Evolutionary conservation across 179 eudicot species (phyloP), one percentile per base, ranked within the genome.

Genomic region (Carnegiea gigantea): DNA sequence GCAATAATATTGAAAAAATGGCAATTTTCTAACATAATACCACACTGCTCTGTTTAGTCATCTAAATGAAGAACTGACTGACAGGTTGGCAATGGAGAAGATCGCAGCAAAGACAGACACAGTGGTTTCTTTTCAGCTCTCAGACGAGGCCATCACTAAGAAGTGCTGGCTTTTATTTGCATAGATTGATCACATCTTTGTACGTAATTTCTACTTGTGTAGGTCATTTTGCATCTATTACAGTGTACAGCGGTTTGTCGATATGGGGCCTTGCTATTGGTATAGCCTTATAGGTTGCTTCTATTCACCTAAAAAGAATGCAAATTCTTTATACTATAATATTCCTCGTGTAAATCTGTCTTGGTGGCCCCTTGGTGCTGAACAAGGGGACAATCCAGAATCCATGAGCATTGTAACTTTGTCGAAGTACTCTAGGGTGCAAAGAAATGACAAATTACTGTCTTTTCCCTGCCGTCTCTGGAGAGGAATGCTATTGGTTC

Each of bases 1-100:
- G 43, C 21, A 8, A 30, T 70, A 13, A 18, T 70, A 36, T 30
- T 28, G 73, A 70, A 62, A 18, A 5, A 62, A 4, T 70, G 73
- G 21, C 43, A n/a, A 26, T 24, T 26, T 67, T 17, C 11, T 36
- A 5, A 36, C 21, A 18, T 15, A 17, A 15, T 68, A 5, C 40
- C 23, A 33, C 73, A 13, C 36, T 36, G 17, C 43, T 30, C 23
- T 70, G 46, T 18, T 70, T 8, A 64, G n/a, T 33, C 24, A 43
- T 73, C 40, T 33, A 21, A 78, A 23, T 46, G 49, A 65, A 44
- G 18, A 7, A 43, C 24, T 30, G 12, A 21, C 23, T 44, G 72
- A 81, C 91, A 94, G 98, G 98, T 92, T 83, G 92, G 83, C 75
- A 93, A 85, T 44, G 95, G 84, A 78, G 95, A 90, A 33, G 92